phyloP scores from a whole-genome alignment of 768 basidiomycete species.

The Aureoboletus auriporus region DNA sequence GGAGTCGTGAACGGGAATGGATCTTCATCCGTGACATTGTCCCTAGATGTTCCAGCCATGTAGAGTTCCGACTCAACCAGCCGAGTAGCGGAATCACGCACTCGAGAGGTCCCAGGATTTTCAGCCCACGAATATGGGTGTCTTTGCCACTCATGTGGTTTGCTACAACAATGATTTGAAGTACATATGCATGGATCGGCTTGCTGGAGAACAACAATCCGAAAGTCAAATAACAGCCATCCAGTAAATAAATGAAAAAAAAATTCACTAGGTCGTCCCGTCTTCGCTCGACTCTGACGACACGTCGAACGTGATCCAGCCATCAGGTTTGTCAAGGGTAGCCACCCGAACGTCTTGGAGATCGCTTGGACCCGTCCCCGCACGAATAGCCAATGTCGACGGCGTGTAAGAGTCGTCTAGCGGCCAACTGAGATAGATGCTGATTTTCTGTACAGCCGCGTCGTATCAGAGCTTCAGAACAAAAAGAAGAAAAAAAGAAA shows the following conservation, averaged over 20 bases:
- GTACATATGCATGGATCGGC: conserved; percentile 82
- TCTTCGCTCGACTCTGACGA: conserved; percentile 78
- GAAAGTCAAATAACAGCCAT: not conserved
- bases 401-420: conserved; percentile 98
- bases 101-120: conserved; percentile 83
- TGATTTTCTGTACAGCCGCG: conserved; percentile 62
- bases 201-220: conserved; percentile 45
- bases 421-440: conserved; percentile 73
- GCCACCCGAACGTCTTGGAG: conserved; percentile 87
- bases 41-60: conserved; percentile 27
- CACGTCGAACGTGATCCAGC: conserved; percentile 88
- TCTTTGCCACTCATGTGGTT: conserved; percentile 99
- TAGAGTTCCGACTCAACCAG: not conserved
- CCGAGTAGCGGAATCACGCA: conserved; percentile 30
- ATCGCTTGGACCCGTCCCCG: conserved; percentile 88
- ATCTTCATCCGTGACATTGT: conserved; percentile 54
- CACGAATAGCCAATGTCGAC: conserved; percentile 82
- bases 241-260: conserved; percentile 7
- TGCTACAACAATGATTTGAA: conserved; percentile 85
- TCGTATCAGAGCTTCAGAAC: conserved; percentile 1
- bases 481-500: not conserved
- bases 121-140: conserved; percentile 91
- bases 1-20: conserved; percentile 65
- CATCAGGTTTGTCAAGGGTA: conserved; percentile 86
- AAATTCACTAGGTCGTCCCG: conserved; percentile 70